Conservation (phyloP, 352 stramenopile species). For the Phytopythium kandeliae region DNA sequence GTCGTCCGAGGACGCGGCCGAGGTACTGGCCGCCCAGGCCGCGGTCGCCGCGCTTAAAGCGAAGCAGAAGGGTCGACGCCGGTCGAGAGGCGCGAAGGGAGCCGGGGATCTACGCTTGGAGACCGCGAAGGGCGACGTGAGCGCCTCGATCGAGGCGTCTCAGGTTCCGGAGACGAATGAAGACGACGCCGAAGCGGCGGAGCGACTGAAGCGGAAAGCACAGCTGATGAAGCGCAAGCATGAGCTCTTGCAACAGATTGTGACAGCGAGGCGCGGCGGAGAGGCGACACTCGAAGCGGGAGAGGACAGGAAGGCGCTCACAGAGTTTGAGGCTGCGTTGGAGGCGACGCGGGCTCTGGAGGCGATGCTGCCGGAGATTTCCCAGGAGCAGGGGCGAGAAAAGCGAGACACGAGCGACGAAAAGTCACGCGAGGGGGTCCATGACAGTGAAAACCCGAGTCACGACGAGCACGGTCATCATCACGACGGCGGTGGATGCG, state of each 20-base stretch:
- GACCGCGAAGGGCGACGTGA: neutral
- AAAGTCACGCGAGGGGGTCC: neutral
- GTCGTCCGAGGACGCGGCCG: slow-evolving; percentile 42
- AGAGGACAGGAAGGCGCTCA: slow-evolving; percentile 8
- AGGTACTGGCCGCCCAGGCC: slow-evolving; percentile 56
- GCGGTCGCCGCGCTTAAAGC: slow-evolving; percentile 62
- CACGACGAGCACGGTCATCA: slow-evolving; percentile 8
- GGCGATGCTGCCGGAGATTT: slow-evolving; percentile 29
- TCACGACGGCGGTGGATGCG: slow-evolving; percentile 4
- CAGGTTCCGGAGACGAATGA: neutral
- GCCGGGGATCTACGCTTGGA: too few species aligned
- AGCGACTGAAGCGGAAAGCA: slow-evolving; percentile 24
- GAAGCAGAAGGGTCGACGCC: slow-evolving; percentile 15
- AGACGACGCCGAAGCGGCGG: slow-evolving; percentile 4
- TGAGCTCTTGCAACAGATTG: slow-evolving; percentile 37
- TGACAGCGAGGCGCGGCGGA: slow-evolving; percentile 30
- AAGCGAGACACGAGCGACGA: neutral
- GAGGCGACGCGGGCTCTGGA: slow-evolving; percentile 26
- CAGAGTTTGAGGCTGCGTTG: slow-evolving; percentile 30
- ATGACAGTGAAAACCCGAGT: neutral
- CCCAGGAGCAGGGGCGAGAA: slow-evolving; percentile 18
- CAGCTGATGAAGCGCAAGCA: slow-evolving; percentile 42
- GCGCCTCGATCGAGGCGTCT: neutral
- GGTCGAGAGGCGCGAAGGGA: neutral
- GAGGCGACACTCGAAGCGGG: slow-evolving; percentile 19